Conservation (phyloP, 306 rosid species). For the Trichosanthes cucumerina region DNA sequence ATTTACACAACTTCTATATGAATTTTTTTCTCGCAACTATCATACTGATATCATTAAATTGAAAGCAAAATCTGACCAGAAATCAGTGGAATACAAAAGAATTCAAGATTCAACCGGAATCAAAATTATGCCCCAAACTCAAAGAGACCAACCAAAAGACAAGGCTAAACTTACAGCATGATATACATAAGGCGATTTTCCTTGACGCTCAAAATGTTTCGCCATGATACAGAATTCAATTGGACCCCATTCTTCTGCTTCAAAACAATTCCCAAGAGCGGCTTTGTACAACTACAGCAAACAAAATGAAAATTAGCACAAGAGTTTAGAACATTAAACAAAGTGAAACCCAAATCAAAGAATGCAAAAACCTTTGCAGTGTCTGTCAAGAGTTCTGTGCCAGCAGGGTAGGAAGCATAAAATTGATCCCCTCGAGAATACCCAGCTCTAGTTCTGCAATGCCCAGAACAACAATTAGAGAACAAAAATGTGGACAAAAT, state of each 20-base stretch:
- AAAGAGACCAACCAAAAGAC: background rate
- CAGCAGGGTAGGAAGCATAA: conserved; percentile 92
- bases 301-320: background rate
- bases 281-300: conserved; percentile 59
- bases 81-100: background rate
- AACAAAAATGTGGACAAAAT: conserved; percentile 6
- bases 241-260: conserved; percentile 88
- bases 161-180: conserved; percentile 63
- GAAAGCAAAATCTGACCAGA: background rate
- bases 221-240: conserved; percentile 81
- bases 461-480: background rate
- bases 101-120: background rate
- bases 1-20: background rate
- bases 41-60: background rate
- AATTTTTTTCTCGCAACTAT: background rate
- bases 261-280: conserved; percentile 86
- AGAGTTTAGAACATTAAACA: background rate
- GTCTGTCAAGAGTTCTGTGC: conserved; percentile 87
- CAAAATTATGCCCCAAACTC: background rate
- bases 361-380: conserved; percentile 43
- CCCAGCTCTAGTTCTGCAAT: conserved; percentile 90
- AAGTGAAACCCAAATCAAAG: background rate
- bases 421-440: conserved; percentile 86
- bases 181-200: conserved; percentile 76
- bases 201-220: conserved; percentile 89